Conservation (phyloP, 2,329 filamentous ascomycete genomes). For the Aspergillus latus region DNA sequence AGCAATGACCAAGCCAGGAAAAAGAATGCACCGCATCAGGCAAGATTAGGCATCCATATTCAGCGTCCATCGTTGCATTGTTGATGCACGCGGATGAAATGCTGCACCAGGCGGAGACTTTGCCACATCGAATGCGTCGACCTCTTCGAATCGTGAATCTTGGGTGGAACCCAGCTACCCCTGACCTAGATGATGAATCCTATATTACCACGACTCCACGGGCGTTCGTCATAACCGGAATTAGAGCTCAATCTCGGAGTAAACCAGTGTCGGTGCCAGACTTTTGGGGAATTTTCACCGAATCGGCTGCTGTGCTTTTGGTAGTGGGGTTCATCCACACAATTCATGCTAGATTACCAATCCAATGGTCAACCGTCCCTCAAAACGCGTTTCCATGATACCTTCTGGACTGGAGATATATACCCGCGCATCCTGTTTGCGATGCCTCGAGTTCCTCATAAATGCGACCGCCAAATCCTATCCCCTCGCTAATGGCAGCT, state of each 20-base stretch:
- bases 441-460: no score
- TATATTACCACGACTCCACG: background rate
- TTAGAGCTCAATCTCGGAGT: background rate
- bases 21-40: constrained; percentile 5
- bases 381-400: no score
- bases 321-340: no score
- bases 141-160: background rate
- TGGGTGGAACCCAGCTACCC: background rate
- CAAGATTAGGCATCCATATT: constrained; percentile 9
- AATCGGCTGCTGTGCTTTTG: background rate
- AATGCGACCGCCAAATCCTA: no score
- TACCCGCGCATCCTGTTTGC: no score
- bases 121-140: background rate
- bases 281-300: background rate
- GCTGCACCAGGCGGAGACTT: background rate
- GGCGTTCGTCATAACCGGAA: background rate
- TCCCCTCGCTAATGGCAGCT: no score
- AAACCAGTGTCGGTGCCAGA: background rate
- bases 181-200: background rate
- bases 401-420: no score
- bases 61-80: background rate
- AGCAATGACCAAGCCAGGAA: constrained; percentile 13
- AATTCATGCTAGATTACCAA: no score
- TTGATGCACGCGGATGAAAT: constrained; percentile 1
- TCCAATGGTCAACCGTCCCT: no score